Evolutionary conservation across 176 grass and related monocot genomes (phyloP).

Genomic region (Carex cristatella): DNA sequence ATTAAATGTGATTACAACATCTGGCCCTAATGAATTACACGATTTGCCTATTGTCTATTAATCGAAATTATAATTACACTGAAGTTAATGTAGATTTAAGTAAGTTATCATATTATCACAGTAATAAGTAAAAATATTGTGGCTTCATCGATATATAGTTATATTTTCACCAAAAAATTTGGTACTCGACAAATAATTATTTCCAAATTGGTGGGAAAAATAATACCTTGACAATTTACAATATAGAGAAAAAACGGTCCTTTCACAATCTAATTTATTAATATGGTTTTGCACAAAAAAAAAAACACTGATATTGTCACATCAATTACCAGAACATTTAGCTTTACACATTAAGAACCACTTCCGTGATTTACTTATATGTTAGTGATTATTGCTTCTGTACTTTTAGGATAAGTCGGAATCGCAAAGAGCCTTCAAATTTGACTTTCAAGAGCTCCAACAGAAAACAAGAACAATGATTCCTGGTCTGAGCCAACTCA

Average conservation of each 20-base stretch:
- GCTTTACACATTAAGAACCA: not conserved
- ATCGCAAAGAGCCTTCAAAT: not conserved
- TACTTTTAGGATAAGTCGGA: not conserved
- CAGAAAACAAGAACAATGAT: not conserved
- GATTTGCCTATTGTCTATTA: no score
- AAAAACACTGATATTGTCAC: not conserved
- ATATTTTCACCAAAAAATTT: not conserved
- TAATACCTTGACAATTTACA: not conserved
- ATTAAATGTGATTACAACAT: no score
- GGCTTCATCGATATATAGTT: not conserved
- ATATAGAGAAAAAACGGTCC: not conserved
- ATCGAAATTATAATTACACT: no score
- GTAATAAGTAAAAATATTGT: not conserved
- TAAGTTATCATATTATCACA: no score
- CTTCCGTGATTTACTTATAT: not conserved
- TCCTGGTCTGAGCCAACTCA: slow-evolving; percentile 10
- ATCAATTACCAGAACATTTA: not conserved
- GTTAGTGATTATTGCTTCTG: not conserved
- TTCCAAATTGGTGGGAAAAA: not conserved
- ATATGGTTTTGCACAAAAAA: not conserved
- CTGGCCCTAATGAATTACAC: no score
- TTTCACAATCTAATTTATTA: not conserved
- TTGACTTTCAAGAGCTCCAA: not conserved
- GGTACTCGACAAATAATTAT: not conserved
- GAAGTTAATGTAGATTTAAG: no score